Conservation (phyloP, 2,329 filamentous ascomycete species). For the Fusarium ramigenum region DNA sequence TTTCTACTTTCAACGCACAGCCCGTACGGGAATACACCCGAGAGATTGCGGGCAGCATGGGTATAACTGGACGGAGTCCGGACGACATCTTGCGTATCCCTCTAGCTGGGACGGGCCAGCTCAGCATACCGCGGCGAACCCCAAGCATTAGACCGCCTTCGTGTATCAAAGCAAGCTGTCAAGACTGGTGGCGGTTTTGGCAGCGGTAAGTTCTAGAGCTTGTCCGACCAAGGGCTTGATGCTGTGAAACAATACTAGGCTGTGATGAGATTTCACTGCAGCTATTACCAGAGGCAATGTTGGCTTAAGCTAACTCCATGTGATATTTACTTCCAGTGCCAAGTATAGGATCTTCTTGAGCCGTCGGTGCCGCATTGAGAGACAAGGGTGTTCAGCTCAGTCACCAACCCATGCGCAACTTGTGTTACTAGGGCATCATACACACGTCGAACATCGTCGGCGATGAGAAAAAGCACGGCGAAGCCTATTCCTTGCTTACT, state of each 20-base stretch:
- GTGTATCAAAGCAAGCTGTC: background rate
- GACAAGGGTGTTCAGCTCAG: conserved; percentile 3
- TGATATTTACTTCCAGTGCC: background rate
- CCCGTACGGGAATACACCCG: conserved; percentile 8
- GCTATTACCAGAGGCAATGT: background rate
- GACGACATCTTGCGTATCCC: background rate
- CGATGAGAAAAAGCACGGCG: background rate
- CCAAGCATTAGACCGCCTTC: background rate
- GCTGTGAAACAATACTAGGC: background rate
- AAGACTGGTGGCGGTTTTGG: background rate
- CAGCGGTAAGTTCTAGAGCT: background rate
- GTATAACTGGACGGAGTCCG: conserved; percentile 15
- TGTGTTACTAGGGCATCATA: background rate
- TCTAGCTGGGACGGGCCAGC: background rate
- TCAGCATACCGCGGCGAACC: background rate
- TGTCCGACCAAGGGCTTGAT: conserved; percentile 3
- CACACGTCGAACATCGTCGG: background rate
- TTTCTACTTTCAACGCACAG: background rate
- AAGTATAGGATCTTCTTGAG: background rate
- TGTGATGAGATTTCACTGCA: background rate
- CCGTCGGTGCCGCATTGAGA: background rate
- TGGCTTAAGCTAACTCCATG: background rate
- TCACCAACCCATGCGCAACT: background rate
- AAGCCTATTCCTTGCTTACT: background rate
- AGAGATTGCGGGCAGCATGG: conserved; percentile 9